These are phyloP conservation scores for Liriodendron chinense DNA, from an alignment of 164 flowering plant species.

Conservation along the genomic window DNA sequence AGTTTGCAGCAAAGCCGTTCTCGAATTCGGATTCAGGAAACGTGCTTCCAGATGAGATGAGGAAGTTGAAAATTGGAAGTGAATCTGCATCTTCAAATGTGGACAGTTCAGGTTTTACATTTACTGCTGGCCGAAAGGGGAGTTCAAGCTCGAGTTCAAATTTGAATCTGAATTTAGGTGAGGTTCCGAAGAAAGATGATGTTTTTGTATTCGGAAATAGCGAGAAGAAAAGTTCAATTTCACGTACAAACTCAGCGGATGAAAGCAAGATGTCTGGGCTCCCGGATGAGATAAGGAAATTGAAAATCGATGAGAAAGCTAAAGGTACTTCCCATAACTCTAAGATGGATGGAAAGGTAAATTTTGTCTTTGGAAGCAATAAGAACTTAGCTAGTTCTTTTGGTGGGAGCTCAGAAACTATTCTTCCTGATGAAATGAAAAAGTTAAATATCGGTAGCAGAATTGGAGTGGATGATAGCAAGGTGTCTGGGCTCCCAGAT, in stretches of 20 bases:
- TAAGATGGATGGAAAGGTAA: background rate
- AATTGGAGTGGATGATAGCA: background rate
- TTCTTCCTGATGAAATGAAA: slow-evolving; percentile 34
- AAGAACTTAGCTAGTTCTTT: background rate
- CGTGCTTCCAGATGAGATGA: slow-evolving; percentile 18
- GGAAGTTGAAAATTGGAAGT: slow-evolving; percentile 31
- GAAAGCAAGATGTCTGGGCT: slow-evolving; percentile 16
- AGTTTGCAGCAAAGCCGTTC: slow-evolving; percentile 20
- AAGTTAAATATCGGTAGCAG: slow-evolving; percentile 24
- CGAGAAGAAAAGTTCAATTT: slow-evolving; percentile 3
- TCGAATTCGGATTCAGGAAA: slow-evolving; percentile 3
- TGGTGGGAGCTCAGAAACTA: slow-evolving; percentile 11
- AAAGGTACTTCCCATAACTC: background rate
- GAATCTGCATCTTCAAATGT: slow-evolving; percentile 10
- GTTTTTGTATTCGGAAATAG: slow-evolving; percentile 25
- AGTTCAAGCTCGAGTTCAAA: background rate
- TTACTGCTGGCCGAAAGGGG: background rate
- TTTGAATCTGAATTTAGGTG: slow-evolving; percentile 1
- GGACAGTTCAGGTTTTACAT: slow-evolving; percentile 7
- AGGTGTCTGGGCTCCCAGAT: slow-evolving; percentile 12
- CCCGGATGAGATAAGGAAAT: slow-evolving; percentile 34
- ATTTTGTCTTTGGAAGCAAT: slow-evolving; percentile 22
- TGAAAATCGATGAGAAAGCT: slow-evolving; percentile 21
- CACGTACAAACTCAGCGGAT: background rate
- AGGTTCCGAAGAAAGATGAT: background rate